phyloP scores from a whole-genome alignment of 768 basidiomycete genomes.

The Asterophora parasitica region DNA sequence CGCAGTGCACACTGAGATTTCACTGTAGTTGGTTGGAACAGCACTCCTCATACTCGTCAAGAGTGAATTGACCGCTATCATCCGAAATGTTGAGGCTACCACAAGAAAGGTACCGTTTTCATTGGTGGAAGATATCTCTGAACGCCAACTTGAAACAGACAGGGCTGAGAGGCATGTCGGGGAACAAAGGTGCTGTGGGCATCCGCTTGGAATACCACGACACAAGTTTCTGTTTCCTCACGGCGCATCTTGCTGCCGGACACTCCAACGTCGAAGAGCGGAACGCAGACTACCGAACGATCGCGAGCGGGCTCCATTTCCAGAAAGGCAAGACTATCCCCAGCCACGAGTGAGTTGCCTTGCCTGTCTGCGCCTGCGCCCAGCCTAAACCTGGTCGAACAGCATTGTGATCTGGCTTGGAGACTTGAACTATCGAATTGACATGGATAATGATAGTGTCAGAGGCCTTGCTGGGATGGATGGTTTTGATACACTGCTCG shows the following conservation, averaged over 20 bases:
- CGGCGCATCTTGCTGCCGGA: conserved; percentile 96
- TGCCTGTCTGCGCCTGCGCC: neutral
- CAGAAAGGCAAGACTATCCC: conserved; percentile 83
- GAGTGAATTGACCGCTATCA: conserved; percentile 65
- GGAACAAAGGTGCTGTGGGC: conserved; percentile 95
- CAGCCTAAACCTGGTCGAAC: neutral
- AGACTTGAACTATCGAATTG: conserved; percentile 94
- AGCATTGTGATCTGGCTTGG: conserved; percentile 94
- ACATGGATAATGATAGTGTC: conserved; percentile 79
- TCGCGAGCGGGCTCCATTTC: conserved; percentile 79
- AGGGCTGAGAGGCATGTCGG: conserved; percentile 90
- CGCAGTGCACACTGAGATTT: conserved; percentile 7
- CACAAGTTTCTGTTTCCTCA: conserved; percentile 91
- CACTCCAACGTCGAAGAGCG: conserved; percentile 86
- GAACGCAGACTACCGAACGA: conserved; percentile 89
- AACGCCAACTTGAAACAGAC: conserved; percentile 42
- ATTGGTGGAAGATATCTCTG: neutral
- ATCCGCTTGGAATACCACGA: conserved; percentile 91
- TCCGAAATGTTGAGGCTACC: conserved; percentile 89
- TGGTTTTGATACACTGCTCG: conserved; percentile 69
- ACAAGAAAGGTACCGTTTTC: conserved; percentile 68
- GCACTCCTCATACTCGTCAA: conserved; percentile 85
- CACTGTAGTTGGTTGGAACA: conserved; percentile 82
- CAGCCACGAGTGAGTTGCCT: conserved; percentile 75
- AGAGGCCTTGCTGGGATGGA: conserved; percentile 58